Conservation (phyloP, 2,329 filamentous ascomycete genomes). For the Penicillium frequentans region DNA sequence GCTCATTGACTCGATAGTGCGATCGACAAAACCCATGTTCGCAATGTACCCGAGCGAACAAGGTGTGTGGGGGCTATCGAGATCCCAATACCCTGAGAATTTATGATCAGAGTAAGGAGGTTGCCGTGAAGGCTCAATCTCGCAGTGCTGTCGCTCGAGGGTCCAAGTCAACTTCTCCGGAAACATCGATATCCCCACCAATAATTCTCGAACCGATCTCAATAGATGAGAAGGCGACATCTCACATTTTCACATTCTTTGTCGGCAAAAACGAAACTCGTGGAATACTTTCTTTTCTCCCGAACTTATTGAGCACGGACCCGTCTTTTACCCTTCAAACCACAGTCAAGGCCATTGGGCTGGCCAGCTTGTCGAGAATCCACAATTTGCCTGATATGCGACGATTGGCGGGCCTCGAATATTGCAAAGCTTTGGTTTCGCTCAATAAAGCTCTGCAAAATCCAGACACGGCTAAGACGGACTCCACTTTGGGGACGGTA, state of each 20-base stretch:
- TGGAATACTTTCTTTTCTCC: slow-evolving; percentile 11
- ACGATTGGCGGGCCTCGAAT: slow-evolving; percentile 5
- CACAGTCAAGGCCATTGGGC: slow-evolving; percentile 11
- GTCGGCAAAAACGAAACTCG: slow-evolving; percentile 6
- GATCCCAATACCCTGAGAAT: slow-evolving; percentile 17
- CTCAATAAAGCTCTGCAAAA: slow-evolving; percentile 14
- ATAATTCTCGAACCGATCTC: background rate
- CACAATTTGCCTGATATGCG: background rate
- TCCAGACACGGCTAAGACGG: slow-evolving; percentile 1
- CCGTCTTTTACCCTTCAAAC: slow-evolving; percentile 10
- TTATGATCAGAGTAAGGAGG: slow-evolving; percentile 22
- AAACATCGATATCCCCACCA: background rate
- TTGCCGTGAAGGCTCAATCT: slow-evolving; percentile 12
- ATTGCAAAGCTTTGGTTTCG: slow-evolving; percentile 9
- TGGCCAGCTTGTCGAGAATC: slow-evolving; percentile 11
- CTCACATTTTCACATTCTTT: slow-evolving; percentile 9
- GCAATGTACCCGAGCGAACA: slow-evolving; percentile 17
- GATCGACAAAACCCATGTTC: slow-evolving; percentile 22
- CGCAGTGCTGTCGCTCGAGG: background rate
- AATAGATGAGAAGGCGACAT: slow-evolving; percentile 6
- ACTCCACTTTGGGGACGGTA: slow-evolving; percentile 19
- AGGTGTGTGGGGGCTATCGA: slow-evolving; percentile 22
- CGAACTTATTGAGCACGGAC: slow-evolving; percentile 1
- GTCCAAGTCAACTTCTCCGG: background rate
- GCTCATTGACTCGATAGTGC: slow-evolving; percentile 15